Conservation (phyloP, 1,139 yeast species). For the Kodamaea arcana region DNA sequence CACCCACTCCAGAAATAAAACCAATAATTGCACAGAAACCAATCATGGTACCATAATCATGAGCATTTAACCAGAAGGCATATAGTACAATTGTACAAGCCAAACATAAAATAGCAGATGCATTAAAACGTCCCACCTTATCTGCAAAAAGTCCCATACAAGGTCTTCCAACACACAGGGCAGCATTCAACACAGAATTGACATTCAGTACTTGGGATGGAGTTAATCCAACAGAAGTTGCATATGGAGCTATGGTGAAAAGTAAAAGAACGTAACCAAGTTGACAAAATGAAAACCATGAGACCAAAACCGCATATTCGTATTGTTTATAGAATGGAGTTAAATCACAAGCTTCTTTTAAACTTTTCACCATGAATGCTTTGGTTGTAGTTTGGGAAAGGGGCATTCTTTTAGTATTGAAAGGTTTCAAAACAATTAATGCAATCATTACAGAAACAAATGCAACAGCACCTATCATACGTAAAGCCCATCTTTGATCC, state of each 20-base stretch:
- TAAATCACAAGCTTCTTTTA: conserved; percentile 25
- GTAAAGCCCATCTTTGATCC: conserved; percentile 61
- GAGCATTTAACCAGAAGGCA: conserved; percentile 56
- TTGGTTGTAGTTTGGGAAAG: conserved; percentile 18
- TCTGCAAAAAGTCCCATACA: conserved; percentile 57
- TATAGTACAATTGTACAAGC: conserved; percentile 16
- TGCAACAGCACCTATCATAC: conserved; percentile 54
- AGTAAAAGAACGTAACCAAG: conserved; percentile 58
- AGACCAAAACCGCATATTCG: conserved; percentile 42
- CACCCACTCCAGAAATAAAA: conserved; percentile 56
- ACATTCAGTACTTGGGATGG: conserved; percentile 53
- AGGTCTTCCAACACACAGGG: conserved; percentile 68
- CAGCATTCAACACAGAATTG: conserved; percentile 60
- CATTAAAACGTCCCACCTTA: conserved; percentile 52
- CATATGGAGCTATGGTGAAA: conserved; percentile 60
- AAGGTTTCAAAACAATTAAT: conserved; percentile 43
- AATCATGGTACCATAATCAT: conserved; percentile 46
- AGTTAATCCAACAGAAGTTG: conserved; percentile 54
- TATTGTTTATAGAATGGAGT: conserved; percentile 24
- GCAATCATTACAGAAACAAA: conserved; percentile 33
- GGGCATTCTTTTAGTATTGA: conserved; percentile 35
- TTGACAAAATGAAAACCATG: conserved; percentile 56
- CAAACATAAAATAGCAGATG: conserved; percentile 3
- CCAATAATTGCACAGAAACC: conserved; percentile 56
- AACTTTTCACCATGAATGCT: conserved; percentile 17